A percentile compares a stretch with the other conserved stretches of the same genome.
These are phyloP conservation scores for Platanthera zijinensis DNA, from an alignment of 106 monocot genomes.

Conservation along the genomic window DNA sequence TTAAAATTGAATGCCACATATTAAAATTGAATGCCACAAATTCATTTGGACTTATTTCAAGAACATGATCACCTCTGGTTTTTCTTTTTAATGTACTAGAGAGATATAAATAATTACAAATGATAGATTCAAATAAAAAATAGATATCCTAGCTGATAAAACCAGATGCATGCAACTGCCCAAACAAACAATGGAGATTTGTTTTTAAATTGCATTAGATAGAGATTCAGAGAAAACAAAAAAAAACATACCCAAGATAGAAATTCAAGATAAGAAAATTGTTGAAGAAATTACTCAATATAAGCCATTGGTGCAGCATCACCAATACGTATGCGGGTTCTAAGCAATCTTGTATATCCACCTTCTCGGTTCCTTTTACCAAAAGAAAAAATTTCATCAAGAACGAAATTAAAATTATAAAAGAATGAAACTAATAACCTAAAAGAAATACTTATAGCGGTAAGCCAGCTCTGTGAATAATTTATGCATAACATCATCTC, in stretches of 20 bases:
- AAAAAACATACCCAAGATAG: neutral
- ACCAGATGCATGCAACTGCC: neutral
- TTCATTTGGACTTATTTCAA: too few relatives aligned
- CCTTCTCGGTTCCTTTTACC: conserved; percentile 72
- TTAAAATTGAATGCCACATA: too few relatives aligned
- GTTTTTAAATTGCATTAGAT: neutral
- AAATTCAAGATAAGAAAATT: neutral
- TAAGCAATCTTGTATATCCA: conserved; percentile 91
- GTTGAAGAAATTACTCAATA: conserved; percentile 59
- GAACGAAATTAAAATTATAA: neutral
- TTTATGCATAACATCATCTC: conserved; percentile 95
- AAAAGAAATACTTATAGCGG: conserved; percentile 69
- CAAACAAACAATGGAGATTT: neutral
- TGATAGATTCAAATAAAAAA: neutral
- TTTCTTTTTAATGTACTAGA: too few relatives aligned
- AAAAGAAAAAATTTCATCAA: conserved; percentile 2
- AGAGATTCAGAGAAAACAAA: neutral
- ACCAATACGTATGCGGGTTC: conserved; percentile 89
- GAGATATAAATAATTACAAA: neutral
- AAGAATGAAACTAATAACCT: neutral
- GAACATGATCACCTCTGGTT: too few relatives aligned
- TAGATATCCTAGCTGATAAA: neutral
- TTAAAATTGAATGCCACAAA: too few relatives aligned
- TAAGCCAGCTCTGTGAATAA: conserved; percentile 90
- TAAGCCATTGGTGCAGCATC: conserved; percentile 99